These are phyloP conservation scores for Thermothelomyces thermophilus DNA, from an alignment of 2,329 filamentous ascomycete species.

Conservation along the genomic window DNA sequence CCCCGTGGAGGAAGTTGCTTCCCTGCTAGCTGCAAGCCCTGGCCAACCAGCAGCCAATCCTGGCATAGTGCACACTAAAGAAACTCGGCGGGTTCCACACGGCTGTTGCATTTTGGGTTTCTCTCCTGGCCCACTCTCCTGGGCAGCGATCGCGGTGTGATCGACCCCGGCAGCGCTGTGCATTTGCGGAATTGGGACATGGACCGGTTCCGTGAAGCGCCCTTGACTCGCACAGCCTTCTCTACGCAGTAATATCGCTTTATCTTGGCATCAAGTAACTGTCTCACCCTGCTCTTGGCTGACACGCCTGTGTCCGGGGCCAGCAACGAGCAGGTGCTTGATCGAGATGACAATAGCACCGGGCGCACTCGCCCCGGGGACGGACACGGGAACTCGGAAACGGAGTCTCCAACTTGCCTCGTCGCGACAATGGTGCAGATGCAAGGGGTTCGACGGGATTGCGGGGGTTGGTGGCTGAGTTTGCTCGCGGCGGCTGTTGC, in stretches of 20 bases:
- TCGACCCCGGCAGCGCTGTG: background rate
- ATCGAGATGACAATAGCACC: too few relatives aligned
- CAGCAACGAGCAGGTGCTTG: background rate
- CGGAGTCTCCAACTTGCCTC: too few relatives aligned
- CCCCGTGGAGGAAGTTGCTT: background rate
- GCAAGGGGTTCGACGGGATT: background rate
- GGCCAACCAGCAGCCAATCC: too few relatives aligned
- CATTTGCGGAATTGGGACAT: background rate
- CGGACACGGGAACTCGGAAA: too few relatives aligned
- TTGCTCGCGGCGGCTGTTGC: background rate
- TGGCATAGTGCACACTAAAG: too few relatives aligned
- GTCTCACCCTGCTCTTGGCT: slow-evolving; percentile 9
- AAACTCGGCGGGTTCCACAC: too few relatives aligned
- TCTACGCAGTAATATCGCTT: too few relatives aligned
- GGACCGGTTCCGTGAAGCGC: background rate
- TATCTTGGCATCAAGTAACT: slow-evolving; percentile 2
- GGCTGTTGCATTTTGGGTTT: slow-evolving; percentile 8
- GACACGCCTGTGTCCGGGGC: slow-evolving; percentile 12
- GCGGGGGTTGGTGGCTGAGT: slow-evolving; percentile 1
- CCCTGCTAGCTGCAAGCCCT: too few relatives aligned
- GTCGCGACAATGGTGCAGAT: background rate
- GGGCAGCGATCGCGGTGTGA: slow-evolving; percentile 3
- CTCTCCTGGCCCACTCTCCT: slow-evolving; percentile 1
- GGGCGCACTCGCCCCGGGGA: too few relatives aligned
- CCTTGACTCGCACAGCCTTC: background rate